Conservation (phyloP, 169 alveolate species). For the Eimeria tenella region DNA sequence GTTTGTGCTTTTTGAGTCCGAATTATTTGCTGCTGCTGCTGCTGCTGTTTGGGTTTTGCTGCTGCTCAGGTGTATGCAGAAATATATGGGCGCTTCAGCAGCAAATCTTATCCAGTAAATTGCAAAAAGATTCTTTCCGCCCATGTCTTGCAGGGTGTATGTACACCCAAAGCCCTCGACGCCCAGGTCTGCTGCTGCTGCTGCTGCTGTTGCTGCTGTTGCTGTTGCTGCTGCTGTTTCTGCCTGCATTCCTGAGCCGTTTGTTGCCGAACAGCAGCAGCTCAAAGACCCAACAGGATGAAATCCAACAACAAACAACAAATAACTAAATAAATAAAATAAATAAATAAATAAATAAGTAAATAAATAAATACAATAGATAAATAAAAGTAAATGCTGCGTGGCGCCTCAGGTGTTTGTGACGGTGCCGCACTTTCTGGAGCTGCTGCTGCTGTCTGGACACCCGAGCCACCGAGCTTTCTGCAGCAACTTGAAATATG, state of each 20-base stretch:
- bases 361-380: not conserved
- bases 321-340: not conserved
- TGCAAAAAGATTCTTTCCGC: conserved; percentile 79
- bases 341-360: not conserved
- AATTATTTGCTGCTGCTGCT: no score
- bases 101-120: conserved; percentile 88
- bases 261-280: no score
- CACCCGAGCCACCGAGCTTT: conserved; percentile 83
- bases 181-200: conserved; percentile 12
- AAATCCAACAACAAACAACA: no score
- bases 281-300: no score
- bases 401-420: conserved; percentile 80
- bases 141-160: not conserved
- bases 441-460: conserved; percentile 89
- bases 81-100: conserved; percentile 92
- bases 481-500: conserved; percentile 87
- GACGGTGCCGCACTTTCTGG: conserved; percentile 92
- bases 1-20: no score
- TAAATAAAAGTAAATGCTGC: not conserved
- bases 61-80: conserved; percentile 89
- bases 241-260: no score
- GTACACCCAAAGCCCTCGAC: not conserved
- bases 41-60: not conserved
- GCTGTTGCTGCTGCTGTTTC: no score
- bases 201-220: not conserved